Evolutionary conservation across 192 early-diverging fungal genomes (phyloP).

Genomic region (Coemansia umbellata): DNA sequence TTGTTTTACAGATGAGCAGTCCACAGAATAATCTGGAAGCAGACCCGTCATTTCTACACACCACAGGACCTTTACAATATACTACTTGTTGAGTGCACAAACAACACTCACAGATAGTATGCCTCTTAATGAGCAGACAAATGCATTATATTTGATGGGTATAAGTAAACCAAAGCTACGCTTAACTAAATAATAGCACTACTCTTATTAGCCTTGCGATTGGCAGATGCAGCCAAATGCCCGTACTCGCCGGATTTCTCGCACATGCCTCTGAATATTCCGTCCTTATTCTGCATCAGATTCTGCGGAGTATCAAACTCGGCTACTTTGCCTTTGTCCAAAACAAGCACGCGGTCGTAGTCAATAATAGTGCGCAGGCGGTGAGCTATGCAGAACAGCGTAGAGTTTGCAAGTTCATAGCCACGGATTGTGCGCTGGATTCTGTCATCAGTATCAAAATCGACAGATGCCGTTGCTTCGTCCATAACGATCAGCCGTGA

Average conservation of each 20-base stretch:
- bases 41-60: too few relatives aligned
- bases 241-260: constrained; percentile 74
- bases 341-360: constrained; percentile 81
- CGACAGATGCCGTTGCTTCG: constrained; percentile 85
- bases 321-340: constrained; percentile 70
- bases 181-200: too few relatives aligned
- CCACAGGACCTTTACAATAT: too few relatives aligned
- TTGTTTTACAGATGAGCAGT: too few relatives aligned
- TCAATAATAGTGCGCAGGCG: constrained; percentile 78
- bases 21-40: too few relatives aligned
- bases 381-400: constrained; percentile 88
- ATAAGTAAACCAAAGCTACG: too few relatives aligned
- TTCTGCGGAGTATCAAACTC: constrained; percentile 78
- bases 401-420: constrained; percentile 75
- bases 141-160: too few relatives aligned
- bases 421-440: constrained; percentile 73
- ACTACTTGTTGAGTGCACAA: too few relatives aligned
- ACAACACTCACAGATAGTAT: too few relatives aligned
- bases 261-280: constrained; percentile 76
- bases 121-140: too few relatives aligned
- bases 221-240: constrained; percentile 6
- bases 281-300: constrained; percentile 58
- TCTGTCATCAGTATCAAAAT: constrained; percentile 81
- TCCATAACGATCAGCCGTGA: constrained; percentile 72
- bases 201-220: too few relatives aligned